Conservation (phyloP, 495 filamentous ascomycete species). For the Geopyxis carbonaria region DNA sequence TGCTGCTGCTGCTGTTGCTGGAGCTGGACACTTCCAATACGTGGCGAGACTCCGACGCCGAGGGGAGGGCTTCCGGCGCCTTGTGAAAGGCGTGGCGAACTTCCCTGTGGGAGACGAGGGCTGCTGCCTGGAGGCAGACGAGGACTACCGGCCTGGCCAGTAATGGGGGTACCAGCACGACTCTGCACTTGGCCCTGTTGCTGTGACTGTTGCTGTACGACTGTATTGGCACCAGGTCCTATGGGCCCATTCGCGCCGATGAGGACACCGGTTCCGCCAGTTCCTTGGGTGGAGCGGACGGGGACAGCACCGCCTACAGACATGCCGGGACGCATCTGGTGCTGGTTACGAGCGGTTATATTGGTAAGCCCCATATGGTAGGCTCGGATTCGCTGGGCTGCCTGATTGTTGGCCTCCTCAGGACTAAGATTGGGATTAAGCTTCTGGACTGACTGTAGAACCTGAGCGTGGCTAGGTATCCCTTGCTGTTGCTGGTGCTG, state of each 20-base stretch:
- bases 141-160: no score
- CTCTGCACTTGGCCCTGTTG: conserved; percentile 10
- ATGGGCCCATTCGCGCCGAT: conserved; percentile 23
- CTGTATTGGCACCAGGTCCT: conserved; percentile 13
- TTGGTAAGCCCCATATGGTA: conserved; percentile 16
- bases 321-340: neutral
- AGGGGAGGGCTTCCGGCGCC: no score
- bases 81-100: no score
- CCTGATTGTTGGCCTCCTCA: conserved; percentile 12
- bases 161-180: no score
- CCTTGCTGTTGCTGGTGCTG: conserved; percentile 11
- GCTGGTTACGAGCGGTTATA: conserved; percentile 8
- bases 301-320: conserved; percentile 1
- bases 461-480: conserved; percentile 15
- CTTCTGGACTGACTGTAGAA: conserved; percentile 15
- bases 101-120: no score
- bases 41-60: no score
- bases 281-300: conserved; percentile 1
- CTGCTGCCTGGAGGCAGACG: no score
- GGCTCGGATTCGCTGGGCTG: conserved; percentile 11
- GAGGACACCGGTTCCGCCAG: conserved; percentile 14
- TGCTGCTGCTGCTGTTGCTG: no score
- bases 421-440: conserved; percentile 15
- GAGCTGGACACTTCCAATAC: no score
- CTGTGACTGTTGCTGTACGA: conserved; percentile 13